A percentile compares a stretch with the other conserved stretches of the same genome.
Conservation (phyloP, 805 yeast genomes). For the Komagataella pseudopastoris region DNA sequence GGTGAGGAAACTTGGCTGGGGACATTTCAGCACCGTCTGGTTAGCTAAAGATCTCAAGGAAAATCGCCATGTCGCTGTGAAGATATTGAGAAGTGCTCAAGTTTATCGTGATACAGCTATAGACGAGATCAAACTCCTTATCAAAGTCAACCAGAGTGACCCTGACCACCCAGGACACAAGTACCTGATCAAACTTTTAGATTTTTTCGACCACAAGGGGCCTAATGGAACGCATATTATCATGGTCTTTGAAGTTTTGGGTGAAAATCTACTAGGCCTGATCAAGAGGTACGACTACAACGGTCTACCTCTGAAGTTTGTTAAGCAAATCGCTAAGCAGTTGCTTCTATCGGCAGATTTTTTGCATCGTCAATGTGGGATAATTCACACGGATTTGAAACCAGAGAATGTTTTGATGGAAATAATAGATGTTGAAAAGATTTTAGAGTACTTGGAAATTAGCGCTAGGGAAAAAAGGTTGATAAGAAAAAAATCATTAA, state of each 20-base stretch:
- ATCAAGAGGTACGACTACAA: conserved; percentile 53
- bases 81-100: conserved; percentile 81
- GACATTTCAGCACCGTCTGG: conserved; percentile 96
- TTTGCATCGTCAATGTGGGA: conserved; percentile 47
- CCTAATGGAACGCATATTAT: conserved; percentile 89
- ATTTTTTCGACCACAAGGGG: conserved; percentile 76
- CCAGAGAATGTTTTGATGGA: conserved; percentile 56
- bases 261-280: conserved; percentile 81
- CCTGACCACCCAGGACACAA: conserved; percentile 67
- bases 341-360: conserved; percentile 41
- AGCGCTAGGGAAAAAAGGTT: conserved; percentile 18
- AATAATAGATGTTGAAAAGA: conserved; percentile 37
- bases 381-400: conserved; percentile 65
- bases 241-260: conserved; percentile 95
- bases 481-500: conserved; percentile 3
- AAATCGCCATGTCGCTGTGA: conserved; percentile 78
- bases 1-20: conserved; percentile 95
- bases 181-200: conserved; percentile 69
- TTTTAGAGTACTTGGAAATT: conserved; percentile 29
- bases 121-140: conserved; percentile 78
- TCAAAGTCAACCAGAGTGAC: conserved; percentile 49
- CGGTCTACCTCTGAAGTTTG: conserved; percentile 37
- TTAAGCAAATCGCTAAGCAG: conserved; percentile 46
- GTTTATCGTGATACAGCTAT: conserved; percentile 89
- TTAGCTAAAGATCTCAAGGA: conserved; percentile 50